Evolutionary conservation across 2,329 filamentous ascomycete genomes (phyloP), one percentile per base, ranked within the genome.

Genomic region (Calonectria leucothoes): DNA sequence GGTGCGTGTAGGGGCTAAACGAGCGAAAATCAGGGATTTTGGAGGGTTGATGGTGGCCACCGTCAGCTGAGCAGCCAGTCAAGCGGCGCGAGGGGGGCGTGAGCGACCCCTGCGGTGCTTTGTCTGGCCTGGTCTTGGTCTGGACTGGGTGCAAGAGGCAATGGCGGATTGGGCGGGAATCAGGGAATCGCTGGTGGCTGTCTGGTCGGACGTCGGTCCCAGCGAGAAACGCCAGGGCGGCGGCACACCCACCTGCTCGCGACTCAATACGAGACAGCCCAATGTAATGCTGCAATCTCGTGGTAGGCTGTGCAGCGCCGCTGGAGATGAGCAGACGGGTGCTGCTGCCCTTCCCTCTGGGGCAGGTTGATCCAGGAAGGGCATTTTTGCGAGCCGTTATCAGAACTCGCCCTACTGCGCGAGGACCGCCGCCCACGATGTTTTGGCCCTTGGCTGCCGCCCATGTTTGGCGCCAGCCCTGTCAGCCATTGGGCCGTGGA

Each of bases 261-360:
- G 49, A 55, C 37, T 68, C 27, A 72, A 72, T 72, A 72, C 70
- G 70, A 72, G 70, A 64, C 66, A 65, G 29, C 35, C 65, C 49
- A 67, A 61, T 45, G 35, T 17, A 65, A 55, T 48, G 45, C 37
- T 64, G 64, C 57, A 66, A 51, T 57, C 48, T 61, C 69, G 31
- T 35, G 61, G 68, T 27, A 20, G 51, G 61, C 57, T 63, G 49
- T 64, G 67, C 67, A 49, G 31, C 33, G 67, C 31, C 67, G 23
- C 67, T 55, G n/a, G 55, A 20, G 27, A 33, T 20, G 27, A 33
- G 8, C 8, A 49, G 25, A 31, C 27, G 27, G n/a, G 42, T 49
- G 63, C 42, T 65, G 27, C 37, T 48, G 37, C 42, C 42, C 37
- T 31, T 52, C 31, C 25, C 17, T 39, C 39, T 59, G 57, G 48